phyloP scores from a whole-genome alignment of 2,329 filamentous ascomycete species.

The Colletotrichum tropicale region DNA sequence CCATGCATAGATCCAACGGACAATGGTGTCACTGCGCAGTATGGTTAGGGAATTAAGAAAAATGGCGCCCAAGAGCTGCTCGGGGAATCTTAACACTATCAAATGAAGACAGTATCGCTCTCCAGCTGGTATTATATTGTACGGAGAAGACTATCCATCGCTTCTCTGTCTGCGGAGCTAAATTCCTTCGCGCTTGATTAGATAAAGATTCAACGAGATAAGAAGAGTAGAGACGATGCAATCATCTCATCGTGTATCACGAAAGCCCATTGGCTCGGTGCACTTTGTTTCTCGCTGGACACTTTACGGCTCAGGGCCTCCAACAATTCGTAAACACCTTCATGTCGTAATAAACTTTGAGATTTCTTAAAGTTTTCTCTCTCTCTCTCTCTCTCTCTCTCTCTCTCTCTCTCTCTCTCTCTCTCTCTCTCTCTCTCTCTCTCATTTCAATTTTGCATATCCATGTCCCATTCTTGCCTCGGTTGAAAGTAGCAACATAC shows the following conservation, averaged over 20 bases:
- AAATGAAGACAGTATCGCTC: fast-evolving
- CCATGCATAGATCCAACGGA: neutral
- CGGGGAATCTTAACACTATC: neutral
- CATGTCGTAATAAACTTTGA: too few species aligned
- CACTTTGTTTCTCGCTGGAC: neutral
- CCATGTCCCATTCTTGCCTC: too few species aligned
- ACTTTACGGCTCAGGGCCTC: neutral
- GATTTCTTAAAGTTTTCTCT: neutral
- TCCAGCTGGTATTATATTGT: neutral
- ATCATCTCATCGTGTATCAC: neutral
- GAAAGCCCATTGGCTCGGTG: neutral
- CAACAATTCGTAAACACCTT: neutral
- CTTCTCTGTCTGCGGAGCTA: too few species aligned
- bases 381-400: neutral
- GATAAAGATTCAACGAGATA: neutral
- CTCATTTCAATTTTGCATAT: neutral
- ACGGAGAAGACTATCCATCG: fast-evolving
- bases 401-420: too few species aligned
- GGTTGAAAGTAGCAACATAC: fast-evolving
- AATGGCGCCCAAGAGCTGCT: neutral
- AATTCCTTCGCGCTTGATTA: neutral
- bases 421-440: neutral
- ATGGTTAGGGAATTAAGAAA: neutral
- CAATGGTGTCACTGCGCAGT: neutral
- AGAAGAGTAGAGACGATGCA: neutral